A percentile compares a stretch with the other conserved stretches of the same genome.
Evolutionary conservation across 306 rosid species (phyloP).

Genomic region (Ochetophila trinervis): DNA sequence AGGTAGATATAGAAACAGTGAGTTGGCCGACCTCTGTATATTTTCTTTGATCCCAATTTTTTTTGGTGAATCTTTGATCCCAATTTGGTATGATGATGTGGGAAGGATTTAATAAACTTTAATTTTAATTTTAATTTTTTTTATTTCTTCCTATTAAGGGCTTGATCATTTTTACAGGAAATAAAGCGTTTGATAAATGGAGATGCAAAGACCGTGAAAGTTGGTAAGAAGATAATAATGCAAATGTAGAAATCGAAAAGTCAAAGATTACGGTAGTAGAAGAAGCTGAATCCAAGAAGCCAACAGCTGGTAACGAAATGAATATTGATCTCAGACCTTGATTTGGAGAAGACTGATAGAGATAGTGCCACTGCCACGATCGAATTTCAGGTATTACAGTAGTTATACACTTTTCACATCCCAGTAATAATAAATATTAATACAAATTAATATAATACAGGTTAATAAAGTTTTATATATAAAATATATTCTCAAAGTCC

Average conservation of each 20-base stretch:
- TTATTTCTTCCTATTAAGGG: no score
- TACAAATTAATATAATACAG: no score
- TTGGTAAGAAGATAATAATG: slow-evolving; percentile 49
- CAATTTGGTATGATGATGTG: neutral
- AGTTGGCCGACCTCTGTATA: slow-evolving; percentile 41
- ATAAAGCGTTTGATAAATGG: slow-evolving; percentile 51
- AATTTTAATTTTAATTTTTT: slow-evolving; percentile 7
- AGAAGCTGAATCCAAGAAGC: slow-evolving; percentile 52
- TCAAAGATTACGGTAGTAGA: slow-evolving; percentile 34
- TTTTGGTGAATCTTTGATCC: no score
- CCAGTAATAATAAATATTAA: no score
- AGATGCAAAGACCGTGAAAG: slow-evolving; percentile 49
- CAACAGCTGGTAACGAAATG: slow-evolving; percentile 43
- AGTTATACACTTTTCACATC: no score
- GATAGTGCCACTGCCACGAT: slow-evolving; percentile 47
- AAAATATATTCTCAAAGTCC: no score
- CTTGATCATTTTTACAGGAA: slow-evolving; percentile 41
- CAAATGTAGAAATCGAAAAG: slow-evolving; percentile 48
- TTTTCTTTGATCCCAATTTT: no score
- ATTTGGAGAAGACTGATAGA: slow-evolving; percentile 67
- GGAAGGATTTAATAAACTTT: slow-evolving; percentile 9
- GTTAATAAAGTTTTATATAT: no score
- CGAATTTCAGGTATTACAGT: no score
- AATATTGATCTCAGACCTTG: slow-evolving; percentile 58
- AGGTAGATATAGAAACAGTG: slow-evolving; percentile 62